phyloP scores from a whole-genome alignment of 352 stramenopile species.

The Blastocystis sp. region DNA sequence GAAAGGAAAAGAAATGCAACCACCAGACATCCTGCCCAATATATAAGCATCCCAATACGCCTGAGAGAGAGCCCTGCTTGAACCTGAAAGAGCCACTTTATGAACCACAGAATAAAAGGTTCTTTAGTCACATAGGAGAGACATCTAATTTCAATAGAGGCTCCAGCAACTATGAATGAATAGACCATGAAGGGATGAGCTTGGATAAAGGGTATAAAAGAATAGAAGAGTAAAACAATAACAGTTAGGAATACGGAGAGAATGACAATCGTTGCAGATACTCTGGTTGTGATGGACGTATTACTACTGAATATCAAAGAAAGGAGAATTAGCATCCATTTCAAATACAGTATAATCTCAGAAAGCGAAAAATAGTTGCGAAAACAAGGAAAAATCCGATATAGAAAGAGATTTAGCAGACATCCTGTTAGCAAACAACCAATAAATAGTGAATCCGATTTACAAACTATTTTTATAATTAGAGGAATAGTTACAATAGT shows the following conservation, averaged over 20 bases:
- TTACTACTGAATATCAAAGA: neutral
- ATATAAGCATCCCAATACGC: neutral
- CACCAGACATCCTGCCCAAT: neutral
- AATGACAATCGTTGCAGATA: neutral
- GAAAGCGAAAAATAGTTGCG: neutral
- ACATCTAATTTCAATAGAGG: neutral
- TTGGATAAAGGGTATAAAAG: neutral
- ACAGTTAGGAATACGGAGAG: neutral
- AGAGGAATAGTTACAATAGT: neutral
- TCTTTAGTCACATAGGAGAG: neutral
- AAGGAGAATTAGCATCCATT: constrained; percentile 21
- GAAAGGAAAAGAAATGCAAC: neutral
- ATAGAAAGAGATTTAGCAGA: neutral
- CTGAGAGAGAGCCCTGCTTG: neutral
- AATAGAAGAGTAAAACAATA: neutral
- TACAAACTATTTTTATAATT: neutral
- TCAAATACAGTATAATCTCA: neutral
- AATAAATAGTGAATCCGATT: neutral
- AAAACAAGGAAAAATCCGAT: neutral
- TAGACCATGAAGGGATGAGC: neutral
- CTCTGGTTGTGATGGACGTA: neutral
- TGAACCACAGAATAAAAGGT: constrained; percentile 10
- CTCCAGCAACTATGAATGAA: constrained; percentile 13
- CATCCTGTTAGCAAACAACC: neutral
- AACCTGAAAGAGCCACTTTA: neutral